Base-by-base conservation (phyloP, 345 rosid species). In the Leavenworthia alabamica region DNA sequence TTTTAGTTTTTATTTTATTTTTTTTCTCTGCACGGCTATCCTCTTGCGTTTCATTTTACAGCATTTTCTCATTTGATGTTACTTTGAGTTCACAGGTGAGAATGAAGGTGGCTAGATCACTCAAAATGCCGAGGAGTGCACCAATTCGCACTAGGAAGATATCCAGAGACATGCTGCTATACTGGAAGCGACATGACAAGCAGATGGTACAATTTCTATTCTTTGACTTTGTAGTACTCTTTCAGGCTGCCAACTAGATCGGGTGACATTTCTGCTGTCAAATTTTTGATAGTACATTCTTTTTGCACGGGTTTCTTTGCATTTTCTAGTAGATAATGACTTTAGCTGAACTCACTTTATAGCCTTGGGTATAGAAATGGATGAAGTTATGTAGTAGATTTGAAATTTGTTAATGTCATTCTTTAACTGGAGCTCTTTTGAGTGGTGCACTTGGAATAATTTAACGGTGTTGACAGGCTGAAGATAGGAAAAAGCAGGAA, bases 161-260 rank as follows among this genome's bases (percentile, higher is more conserved):
- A 80, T 83, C 99, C 32, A 94, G 95, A 74, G 99, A 94, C 78
- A 84, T 90, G 97, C 70, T 94, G 65, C 77, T 94, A 51, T 90
- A 80, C 65, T 94, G 99, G 99, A 94, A 94, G 82, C 86, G 97
- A 67, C 75, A 79, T 48, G 99, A 94, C 72, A 94, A 88, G 77
- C 97, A 94, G 83, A 90, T 88, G 99, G 99, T 94, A 86, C 60
- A 33, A 42, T 35, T 24, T 57, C 58, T 56, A n/a, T 41, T 64
- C 35, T 23, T 49, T 49, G 54, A 41, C 39, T 56, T 56, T 31
- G 58, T 57, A 47, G 45, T 64, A 17, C 48, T 26, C 45, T 63
- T 62, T 31, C 44, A 56, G 69, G 28, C 31, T 70, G 53, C 64
- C 45, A 15, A 48, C 51, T 62, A 55, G 37, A 62, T 70, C n/a